Conservation (phyloP, 345 rosid species). For the Brassica carinata region DNA sequence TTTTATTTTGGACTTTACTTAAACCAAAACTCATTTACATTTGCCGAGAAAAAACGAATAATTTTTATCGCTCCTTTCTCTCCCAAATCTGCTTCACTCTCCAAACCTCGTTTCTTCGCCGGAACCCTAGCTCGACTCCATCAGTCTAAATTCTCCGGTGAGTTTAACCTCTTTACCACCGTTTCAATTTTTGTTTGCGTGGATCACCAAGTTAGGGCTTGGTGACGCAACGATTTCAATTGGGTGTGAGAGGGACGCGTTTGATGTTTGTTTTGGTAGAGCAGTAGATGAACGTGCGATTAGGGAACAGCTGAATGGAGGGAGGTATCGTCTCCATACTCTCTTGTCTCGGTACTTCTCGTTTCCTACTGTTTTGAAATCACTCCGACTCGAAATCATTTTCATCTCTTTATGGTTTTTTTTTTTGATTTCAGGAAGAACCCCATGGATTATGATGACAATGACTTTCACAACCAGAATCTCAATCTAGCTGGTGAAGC, state of each 20-base stretch:
- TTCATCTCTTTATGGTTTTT: background rate
- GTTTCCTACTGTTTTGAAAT: constrained; percentile 49
- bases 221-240: background rate
- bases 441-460: constrained; percentile 99
- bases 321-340: constrained; percentile 99
- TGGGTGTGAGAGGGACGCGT: constrained; percentile 5
- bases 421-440: constrained; percentile 53
- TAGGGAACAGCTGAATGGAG: constrained; percentile 86
- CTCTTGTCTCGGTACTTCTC: constrained; percentile 85
- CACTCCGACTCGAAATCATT: constrained; percentile 16
- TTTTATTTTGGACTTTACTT: too few relatives aligned
- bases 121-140: constrained; percentile 79
- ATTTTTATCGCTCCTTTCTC: background rate
- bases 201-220: constrained; percentile 12
- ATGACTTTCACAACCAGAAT: constrained; percentile 93
- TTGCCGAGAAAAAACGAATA: too few relatives aligned
- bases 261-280: constrained; percentile 15
- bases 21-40: too few relatives aligned
- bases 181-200: background rate
- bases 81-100: constrained; percentile 31
- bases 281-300: constrained; percentile 66
- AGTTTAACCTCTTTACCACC: constrained; percentile 32
- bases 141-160: constrained; percentile 53
- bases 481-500: constrained; percentile 92
- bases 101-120: constrained; percentile 49